phyloP scores from a whole-genome alignment of 192 early-diverging fungal species.

The Phycomyces nitens region DNA sequence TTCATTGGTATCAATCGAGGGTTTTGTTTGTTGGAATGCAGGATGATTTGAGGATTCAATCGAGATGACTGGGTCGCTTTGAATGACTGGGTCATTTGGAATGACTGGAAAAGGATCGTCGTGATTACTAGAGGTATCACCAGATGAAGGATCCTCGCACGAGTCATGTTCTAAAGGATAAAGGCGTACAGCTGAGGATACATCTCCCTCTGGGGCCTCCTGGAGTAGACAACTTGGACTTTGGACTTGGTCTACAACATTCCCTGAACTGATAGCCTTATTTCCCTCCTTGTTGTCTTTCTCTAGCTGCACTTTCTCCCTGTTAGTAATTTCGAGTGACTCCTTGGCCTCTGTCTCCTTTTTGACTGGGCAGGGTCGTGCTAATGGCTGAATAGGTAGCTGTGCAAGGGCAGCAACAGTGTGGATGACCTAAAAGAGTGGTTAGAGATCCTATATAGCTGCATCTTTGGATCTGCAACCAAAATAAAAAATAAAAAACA shows the following conservation, averaged over 20 bases:
- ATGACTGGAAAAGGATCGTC: too few relatives aligned
- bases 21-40: too few relatives aligned
- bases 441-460: background rate
- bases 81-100: too few relatives aligned
- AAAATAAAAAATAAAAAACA: background rate
- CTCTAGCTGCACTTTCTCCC: background rate
- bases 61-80: too few relatives aligned
- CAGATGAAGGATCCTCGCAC: too few relatives aligned
- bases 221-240: background rate
- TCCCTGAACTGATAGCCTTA: background rate
- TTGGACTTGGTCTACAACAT: background rate
- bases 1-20: too few relatives aligned
- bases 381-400: background rate
- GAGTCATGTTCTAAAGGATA: too few relatives aligned
- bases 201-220: background rate
- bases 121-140: too few relatives aligned
- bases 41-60: too few relatives aligned
- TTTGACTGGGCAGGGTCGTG: constrained; percentile 7
- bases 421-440: constrained; percentile 56
- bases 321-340: background rate
- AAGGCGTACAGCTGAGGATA: background rate
- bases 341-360: constrained; percentile 1
- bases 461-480: background rate
- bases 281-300: background rate
- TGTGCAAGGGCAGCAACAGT: constrained; percentile 68